Conservation (phyloP, 352 stramenopile species). For the Phytophthora aleatoria region DNA sequence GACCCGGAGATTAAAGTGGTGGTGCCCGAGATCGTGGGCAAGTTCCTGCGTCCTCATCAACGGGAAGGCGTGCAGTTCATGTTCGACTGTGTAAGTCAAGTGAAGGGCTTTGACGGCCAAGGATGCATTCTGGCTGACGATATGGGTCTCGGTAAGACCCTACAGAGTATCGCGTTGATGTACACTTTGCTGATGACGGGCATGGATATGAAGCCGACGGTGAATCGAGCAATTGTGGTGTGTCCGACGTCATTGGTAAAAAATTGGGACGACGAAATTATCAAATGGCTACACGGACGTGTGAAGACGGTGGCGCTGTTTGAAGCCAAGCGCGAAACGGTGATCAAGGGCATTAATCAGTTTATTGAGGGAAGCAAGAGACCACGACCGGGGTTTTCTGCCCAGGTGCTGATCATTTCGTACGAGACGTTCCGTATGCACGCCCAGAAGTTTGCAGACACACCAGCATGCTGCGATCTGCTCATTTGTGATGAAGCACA, state of each 20-base stretch:
- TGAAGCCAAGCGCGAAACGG: conserved; percentile 79
- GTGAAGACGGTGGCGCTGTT: conserved; percentile 86
- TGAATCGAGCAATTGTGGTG: conserved; percentile 78
- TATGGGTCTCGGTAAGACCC: conserved; percentile 88
- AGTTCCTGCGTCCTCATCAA: conserved; percentile 96
- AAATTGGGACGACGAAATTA: conserved; percentile 91
- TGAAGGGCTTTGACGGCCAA: conserved; percentile 79
- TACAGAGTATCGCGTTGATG: conserved; percentile 90
- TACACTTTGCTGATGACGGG: conserved; percentile 82
- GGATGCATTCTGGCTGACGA: conserved; percentile 90
- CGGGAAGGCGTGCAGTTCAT: conserved; percentile 97
- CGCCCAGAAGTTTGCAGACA: conserved; percentile 88
- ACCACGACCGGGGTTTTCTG: conserved; percentile 48
- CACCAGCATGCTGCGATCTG: conserved; percentile 91
- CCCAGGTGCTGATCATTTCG: conserved; percentile 87
- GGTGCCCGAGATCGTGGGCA: conserved; percentile 92
- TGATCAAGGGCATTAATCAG: conserved; percentile 83
- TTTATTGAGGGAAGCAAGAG: conserved; percentile 86
- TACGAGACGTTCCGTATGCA: conserved; percentile 96
- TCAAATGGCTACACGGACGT: conserved; percentile 85
- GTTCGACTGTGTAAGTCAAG: conserved; percentile 93
- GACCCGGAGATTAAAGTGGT: conserved; percentile 69
- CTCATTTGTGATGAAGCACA: conserved; percentile 99
- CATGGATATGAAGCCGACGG: conserved; percentile 68
- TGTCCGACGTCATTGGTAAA: conserved; percentile 89